phyloP scores from a whole-genome alignment of 768 basidiomycete genomes.

The Leccinellum rugosiceps region DNA sequence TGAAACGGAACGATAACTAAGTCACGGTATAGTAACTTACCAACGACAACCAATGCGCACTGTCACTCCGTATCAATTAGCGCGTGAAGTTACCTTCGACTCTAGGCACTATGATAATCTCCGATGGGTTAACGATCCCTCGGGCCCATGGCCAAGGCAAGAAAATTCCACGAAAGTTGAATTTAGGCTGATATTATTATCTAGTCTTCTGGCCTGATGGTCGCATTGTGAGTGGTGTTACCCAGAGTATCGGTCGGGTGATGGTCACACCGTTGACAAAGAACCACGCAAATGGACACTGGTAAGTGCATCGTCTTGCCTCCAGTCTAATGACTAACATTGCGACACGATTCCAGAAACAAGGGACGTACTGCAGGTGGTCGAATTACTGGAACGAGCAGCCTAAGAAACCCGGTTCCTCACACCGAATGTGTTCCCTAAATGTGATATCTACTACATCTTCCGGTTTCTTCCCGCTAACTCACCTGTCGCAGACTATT shows the following conservation, averaged over 20 bases:
- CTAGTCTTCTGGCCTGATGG: slow-evolving; percentile 7
- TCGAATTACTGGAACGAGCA: slow-evolving; percentile 24
- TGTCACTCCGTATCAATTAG: too few relatives aligned
- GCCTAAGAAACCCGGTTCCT: slow-evolving; percentile 26
- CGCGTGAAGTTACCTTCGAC: too few relatives aligned
- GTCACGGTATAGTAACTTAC: too few relatives aligned
- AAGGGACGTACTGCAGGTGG: slow-evolving; percentile 19
- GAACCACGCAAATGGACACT: slow-evolving; percentile 20
- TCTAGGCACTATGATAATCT: too few relatives aligned
- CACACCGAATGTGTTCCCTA: slow-evolving; percentile 14
- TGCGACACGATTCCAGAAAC: slow-evolving; percentile 3
- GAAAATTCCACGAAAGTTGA: too few relatives aligned
- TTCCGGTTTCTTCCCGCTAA: neutral
- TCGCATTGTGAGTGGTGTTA: slow-evolving; percentile 32
- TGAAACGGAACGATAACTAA: too few relatives aligned
- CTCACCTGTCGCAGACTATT: slow-evolving; percentile 18
- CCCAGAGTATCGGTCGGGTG: slow-evolving; percentile 27
- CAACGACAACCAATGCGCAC: too few relatives aligned
- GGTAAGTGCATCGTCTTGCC: slow-evolving; percentile 5
- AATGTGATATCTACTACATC: slow-evolving; percentile 8
- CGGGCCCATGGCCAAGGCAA: too few relatives aligned
- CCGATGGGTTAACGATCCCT: too few relatives aligned
- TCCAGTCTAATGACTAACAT: neutral
- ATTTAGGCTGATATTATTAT: too few relatives aligned
- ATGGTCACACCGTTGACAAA: slow-evolving; percentile 16